These are phyloP conservation scores for Aspergillus ibericus DNA, from an alignment of 2,329 filamentous ascomycete genomes.

Conservation along the genomic window DNA sequence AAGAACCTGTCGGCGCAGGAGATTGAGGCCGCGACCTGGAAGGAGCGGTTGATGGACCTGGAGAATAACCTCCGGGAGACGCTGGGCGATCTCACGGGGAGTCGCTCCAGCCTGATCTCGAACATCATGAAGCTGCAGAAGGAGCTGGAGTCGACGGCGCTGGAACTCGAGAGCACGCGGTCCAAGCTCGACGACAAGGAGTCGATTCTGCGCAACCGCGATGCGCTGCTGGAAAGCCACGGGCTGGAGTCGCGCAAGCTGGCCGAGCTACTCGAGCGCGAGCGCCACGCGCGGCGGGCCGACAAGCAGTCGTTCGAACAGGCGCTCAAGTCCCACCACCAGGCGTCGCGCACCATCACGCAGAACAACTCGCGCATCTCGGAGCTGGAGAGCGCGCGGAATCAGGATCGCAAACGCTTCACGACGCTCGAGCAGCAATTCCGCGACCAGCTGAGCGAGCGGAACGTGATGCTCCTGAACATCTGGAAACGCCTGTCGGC, in stretches of 20 bases:
- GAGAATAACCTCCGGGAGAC: slow-evolving; percentile 86
- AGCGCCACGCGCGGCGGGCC: slow-evolving; percentile 78
- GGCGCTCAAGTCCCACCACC: slow-evolving; percentile 81
- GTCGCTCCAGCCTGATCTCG: slow-evolving; percentile 79
- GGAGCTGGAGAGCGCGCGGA: slow-evolving; percentile 80
- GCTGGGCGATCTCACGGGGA: slow-evolving; percentile 83
- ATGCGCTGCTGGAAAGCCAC: slow-evolving; percentile 82
- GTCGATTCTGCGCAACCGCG: slow-evolving; percentile 82
- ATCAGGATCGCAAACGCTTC: slow-evolving; percentile 75
- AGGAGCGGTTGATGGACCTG: slow-evolving; percentile 83
- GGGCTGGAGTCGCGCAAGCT: slow-evolving; percentile 83
- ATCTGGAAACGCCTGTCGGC: slow-evolving; percentile 86
- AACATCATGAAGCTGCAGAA: slow-evolving; percentile 84
- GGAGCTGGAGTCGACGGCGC: slow-evolving; percentile 79
- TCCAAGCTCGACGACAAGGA: slow-evolving; percentile 85
- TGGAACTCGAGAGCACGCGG: slow-evolving; percentile 77
- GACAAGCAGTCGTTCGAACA: slow-evolving; percentile 87
- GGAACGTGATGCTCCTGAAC: slow-evolving; percentile 82
- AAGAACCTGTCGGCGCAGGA: slow-evolving; percentile 82
- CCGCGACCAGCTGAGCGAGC: slow-evolving; percentile 83
- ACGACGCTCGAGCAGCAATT: slow-evolving; percentile 73
- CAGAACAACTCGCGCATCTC: slow-evolving; percentile 81
- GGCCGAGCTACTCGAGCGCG: slow-evolving; percentile 85
- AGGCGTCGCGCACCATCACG: slow-evolving; percentile 80
- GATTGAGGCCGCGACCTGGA: slow-evolving; percentile 86